phyloP scores from a whole-genome alignment of 257 asterid genomes.

The Capsicum pubescens region DNA sequence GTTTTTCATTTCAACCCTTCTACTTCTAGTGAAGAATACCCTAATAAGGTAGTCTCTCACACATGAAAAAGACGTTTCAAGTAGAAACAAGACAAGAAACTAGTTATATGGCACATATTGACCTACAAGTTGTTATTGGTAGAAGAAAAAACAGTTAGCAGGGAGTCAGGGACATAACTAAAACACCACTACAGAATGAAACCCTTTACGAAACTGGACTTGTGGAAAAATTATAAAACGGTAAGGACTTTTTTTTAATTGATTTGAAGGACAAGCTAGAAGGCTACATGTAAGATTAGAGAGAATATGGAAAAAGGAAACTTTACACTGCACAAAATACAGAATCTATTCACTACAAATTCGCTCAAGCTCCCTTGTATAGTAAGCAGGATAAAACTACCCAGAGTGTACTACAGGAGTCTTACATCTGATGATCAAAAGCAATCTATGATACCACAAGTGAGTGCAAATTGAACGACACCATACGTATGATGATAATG shows the following conservation, averaged over 20 bases:
- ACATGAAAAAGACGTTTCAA: not conserved
- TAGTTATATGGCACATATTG: not conserved
- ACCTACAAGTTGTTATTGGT: constrained; percentile 3
- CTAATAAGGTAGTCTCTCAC: not conserved
- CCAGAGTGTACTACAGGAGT: constrained; percentile 8
- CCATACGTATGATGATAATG: not conserved
- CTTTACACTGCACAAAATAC: not conserved
- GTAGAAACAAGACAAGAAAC: constrained; percentile 3
- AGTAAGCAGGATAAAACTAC: not conserved
- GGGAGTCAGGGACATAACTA: not conserved
- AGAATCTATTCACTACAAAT: not conserved
- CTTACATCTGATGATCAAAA: not conserved
- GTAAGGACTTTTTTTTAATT: not conserved
- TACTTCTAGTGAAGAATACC: not conserved
- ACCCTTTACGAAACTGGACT: not conserved
- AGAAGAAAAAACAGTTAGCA: not conserved
- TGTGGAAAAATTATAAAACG: not conserved
- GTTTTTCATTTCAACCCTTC: constrained; percentile 25
- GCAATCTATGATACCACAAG: constrained; percentile 12
- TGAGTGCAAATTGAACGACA: not conserved
- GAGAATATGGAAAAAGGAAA: not conserved
- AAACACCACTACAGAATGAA: not conserved
- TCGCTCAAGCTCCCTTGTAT: not conserved
- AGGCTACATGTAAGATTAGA: not conserved
- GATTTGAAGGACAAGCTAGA: constrained; percentile 3